Percentiles rank a stretch among this genome's conserved stretches.
These are phyloP conservation scores for Candida ipomoeae DNA, from an alignment of 805 yeast species.

Conservation along the genomic window DNA sequence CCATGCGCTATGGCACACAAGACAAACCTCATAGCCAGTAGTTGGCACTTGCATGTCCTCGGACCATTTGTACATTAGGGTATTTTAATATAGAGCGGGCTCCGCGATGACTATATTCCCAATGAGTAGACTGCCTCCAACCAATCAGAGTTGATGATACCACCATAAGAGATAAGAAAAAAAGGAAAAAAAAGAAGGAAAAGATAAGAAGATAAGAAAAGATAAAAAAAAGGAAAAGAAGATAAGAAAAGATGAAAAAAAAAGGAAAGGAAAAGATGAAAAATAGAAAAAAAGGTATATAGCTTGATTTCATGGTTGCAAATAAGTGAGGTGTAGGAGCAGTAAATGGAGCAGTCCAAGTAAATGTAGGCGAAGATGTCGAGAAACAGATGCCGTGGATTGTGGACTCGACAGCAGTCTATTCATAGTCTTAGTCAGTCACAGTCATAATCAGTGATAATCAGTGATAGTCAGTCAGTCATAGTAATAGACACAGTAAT, in stretches of 20 bases:
- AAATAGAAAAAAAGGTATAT: constrained; percentile 1
- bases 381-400: too few species aligned
- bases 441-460: too few species aligned
- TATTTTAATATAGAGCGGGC: constrained; percentile 14
- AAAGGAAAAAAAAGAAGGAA: background rate
- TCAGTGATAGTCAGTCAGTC: too few species aligned
- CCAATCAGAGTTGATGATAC: too few species aligned
- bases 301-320: background rate
- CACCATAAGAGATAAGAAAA: background rate
- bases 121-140: constrained; percentile 1
- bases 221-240: background rate
- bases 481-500: too few species aligned
- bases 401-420: too few species aligned
- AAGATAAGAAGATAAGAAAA: constrained; percentile 1
- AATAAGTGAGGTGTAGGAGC: too few species aligned
- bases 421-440: too few species aligned
- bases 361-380: too few species aligned
- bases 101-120: constrained; percentile 3
- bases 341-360: too few species aligned
- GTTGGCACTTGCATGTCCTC: constrained; percentile 2
- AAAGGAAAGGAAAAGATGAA: background rate
- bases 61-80: constrained; percentile 17
- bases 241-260: background rate
- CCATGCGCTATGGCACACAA: too few species aligned
- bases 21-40: too few species aligned